Evolutionary conservation across 1,284 basidiomycete genomes (phyloP), one percentile per base, ranked within the genome.

Genomic region (Rhodotorula sp.): DNA sequence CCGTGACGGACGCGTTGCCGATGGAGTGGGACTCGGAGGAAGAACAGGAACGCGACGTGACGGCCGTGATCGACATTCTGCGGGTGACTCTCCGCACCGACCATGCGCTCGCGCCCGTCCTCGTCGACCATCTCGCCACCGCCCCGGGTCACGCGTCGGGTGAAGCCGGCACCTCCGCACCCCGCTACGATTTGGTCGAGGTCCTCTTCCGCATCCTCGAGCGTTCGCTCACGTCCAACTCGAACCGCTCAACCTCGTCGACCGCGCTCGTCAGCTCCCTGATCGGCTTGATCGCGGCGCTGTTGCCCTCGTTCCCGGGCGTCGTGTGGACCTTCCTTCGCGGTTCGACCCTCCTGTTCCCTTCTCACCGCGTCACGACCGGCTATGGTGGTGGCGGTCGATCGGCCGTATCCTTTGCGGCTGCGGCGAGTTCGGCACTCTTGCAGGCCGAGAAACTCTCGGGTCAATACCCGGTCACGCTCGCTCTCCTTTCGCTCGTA

Each of bases 311-410:
- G 60, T 89, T 89, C 77, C 89, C 91, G 2, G 87, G 87, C 68
- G 86, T 89, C 2, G 89, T 94, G 26, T 95, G 93, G 92, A 83
- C 93, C 10, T 92, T 89, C 77, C 85, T 93, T 43, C 88, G 91
- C 18, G 91, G 90, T 3, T 89, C 91, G 1, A 84, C 87, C 2
- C 84, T 88, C 8, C 83, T 95, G 23, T 92, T 93, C 79, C 90
- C 90, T 21, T 84, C 68, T 3, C 15, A 56, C 28, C 23, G 49
- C 18, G 15, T 21, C 26, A 43, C 14, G 23, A 48, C 18, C 60
- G 38, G 10, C 38, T 43, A 43, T 43, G 43, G 26, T 23, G 62
- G 26, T 14, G 21, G 43, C 38, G 50, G 38, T n/a, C 50, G 26
- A 7, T n/a, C 61, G 50, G n/a, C 45, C 15, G 86, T 87, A 1